Base-by-base conservation (phyloP, 2,329 filamentous ascomycete genomes). In the Stemphylium lycopersici region DNA sequence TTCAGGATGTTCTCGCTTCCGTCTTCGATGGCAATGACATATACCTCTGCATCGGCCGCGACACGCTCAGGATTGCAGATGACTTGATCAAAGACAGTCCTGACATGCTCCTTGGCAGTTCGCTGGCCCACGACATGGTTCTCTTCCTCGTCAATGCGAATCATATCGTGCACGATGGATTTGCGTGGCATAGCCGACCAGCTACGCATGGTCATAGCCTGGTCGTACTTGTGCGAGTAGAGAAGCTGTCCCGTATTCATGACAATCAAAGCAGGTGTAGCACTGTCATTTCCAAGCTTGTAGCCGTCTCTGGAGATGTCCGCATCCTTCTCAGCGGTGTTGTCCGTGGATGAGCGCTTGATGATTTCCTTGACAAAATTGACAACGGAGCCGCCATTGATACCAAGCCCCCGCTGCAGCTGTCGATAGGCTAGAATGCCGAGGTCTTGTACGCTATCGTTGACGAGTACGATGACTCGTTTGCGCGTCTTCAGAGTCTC, bases 221-320 rank as follows among this genome's bases (percentile, higher is more conserved):
- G 81, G 46, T 81, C 76, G 1, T 81, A 81, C 46, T 84, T 81
- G 36, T 89, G 85, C 72, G 89, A 90, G 87, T 91, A 97, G 65
- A 87, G 79, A 15, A 90, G 78, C 75, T 96, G 87, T 4, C 90
- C 91, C 3, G 86, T 80, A 70, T 96, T 97, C 40, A 91, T 84
- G 22, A 96, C 78, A 24, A 97, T 77, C 51, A 97, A 77, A 8
- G 84, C 89, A 0, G 82, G 86, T 1, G 67, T 59, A 4, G 71
- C 46, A 5, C 55, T 56, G 7, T 56, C 37, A 12, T 68, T 45
- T 7, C 63, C 38, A 22, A 68, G 40, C 20, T 38, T 39, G 39
- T 44, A 59, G 11, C 61, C 62, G 48, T 74, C 71, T 11, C 59
- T 33, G 24, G 62, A 64, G 33, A 61, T 52, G 20, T 56, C 44